Conservation (phyloP, 2,329 filamentous ascomycete genomes). For the Trematosphaeria pertusa region DNA sequence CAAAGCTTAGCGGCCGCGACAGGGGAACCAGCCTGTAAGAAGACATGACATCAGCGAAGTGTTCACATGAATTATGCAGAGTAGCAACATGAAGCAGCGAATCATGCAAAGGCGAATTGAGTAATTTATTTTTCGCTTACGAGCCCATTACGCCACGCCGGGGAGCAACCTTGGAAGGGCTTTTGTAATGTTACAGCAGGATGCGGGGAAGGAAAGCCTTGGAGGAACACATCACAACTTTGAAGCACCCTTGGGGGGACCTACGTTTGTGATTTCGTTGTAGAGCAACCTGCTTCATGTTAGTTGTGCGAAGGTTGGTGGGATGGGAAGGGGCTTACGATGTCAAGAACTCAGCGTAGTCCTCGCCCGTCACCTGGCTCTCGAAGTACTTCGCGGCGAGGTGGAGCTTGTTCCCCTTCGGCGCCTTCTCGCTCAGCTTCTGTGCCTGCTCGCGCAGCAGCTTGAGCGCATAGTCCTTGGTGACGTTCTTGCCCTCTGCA, state of each 20-base stretch:
- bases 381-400: conserved; percentile 93
- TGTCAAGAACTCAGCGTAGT: conserved; percentile 96
- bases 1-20: conserved; percentile 28
- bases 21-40: conserved; percentile 20
- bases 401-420: conserved; percentile 89
- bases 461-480: conserved; percentile 88
- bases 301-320: conserved; percentile 16
- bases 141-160: too few species aligned
- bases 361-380: conserved; percentile 91
- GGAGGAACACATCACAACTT: conserved; percentile 47
- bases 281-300: conserved; percentile 71
- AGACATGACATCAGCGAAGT: conserved; percentile 11
- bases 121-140: background rate
- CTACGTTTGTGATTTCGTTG: conserved; percentile 83
- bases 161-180: too few species aligned
- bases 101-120: background rate
- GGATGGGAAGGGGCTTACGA: conserved; percentile 62
- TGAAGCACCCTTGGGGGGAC: conserved; percentile 63
- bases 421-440: conserved; percentile 73
- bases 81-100: conserved; percentile 1
- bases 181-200: conserved; percentile 2
- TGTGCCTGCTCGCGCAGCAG: conserved; percentile 87
- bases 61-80: conserved; percentile 11
- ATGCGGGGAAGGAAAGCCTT: conserved; percentile 2
- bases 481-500: conserved; percentile 87